phyloP scores from a whole-genome alignment of 192 early-diverging fungal genomes.

The Entomortierella chlamydospora region DNA sequence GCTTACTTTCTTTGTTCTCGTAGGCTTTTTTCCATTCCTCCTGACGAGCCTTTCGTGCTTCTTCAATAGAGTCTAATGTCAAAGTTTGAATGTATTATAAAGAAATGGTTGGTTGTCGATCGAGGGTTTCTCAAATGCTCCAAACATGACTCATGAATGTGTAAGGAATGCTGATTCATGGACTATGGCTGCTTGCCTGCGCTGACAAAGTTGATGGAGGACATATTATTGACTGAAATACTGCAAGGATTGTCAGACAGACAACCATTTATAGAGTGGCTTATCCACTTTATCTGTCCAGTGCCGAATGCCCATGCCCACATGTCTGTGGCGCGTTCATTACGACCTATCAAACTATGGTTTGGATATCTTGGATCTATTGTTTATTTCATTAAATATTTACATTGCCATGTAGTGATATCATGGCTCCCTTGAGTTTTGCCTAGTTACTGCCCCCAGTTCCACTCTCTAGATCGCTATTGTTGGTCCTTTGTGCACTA shows the following conservation, averaged over 20 bases:
- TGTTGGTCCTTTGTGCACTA: background rate
- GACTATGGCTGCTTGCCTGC: conserved; percentile 21
- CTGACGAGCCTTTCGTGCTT: conserved; percentile 43
- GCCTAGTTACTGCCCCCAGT: background rate
- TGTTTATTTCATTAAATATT: no score
- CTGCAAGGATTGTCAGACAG: no score
- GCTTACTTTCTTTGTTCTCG: conserved; percentile 34
- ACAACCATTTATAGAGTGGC: no score
- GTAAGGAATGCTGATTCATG: background rate
- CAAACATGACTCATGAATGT: no score
- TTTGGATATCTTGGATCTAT: no score
- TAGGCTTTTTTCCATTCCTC: conserved; percentile 58
- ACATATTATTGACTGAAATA: conserved; percentile 15
- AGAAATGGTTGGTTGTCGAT: background rate
- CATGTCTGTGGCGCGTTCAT: no score
- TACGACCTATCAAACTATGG: no score
- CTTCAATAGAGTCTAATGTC: conserved; percentile 30
- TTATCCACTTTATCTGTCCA: background rate
- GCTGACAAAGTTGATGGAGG: conserved; percentile 46
- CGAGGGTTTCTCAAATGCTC: background rate
- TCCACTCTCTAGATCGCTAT: conserved; percentile 7
- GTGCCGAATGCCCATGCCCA: no score
- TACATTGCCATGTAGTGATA: no score
- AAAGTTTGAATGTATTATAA: background rate
- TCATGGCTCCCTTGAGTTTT: no score